Base-by-base conservation (phyloP, 768 basidiomycete species). In the Cystobasidium onofrii region DNA sequence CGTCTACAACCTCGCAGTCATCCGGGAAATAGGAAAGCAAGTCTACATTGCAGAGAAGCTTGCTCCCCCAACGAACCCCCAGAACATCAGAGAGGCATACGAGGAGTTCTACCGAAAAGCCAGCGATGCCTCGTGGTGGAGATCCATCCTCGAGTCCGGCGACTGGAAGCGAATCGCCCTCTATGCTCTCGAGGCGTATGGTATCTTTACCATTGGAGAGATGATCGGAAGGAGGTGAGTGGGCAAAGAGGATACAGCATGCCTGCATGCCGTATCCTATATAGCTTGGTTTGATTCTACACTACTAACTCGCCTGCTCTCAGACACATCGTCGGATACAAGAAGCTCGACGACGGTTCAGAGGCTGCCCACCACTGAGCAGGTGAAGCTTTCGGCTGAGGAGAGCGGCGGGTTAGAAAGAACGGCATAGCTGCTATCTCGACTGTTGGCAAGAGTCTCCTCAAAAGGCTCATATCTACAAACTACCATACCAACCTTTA, bases 131-230 rank as follows among this genome's bases (percentile, higher is more conserved):
- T 82, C 83, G 27, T 90, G 87, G 81, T 88, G 88, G 86, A 85
- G 87, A 13, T 83, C 86, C 73, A 80, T 88, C 17, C 78, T 86
- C 17, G 80, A 83, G 77, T 87, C 83, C 61, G 90, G 91, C 7
- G 87, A 90, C 77, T 85, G 87, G 81, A 84, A 84, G 6, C 85
- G 85, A 77, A 57, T 74, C 55, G 84, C 91, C 29, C 87, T 87
- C 12, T 91, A 92, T 79, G 90, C 86, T 10, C 79, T 91, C 27
- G 91, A 95, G 82, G 92, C 90, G 36, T 95, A 93, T 80, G 88
- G 89, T 18, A 89, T 95, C 78, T 95, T 90, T 85, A 90, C 91
- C 88, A 86, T 94, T 83, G 92, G 92, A 70, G 92, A 94, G 82
- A 93, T 93, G 73, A 77, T 93, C 74, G 69, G 69, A n/a, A 25